Evolutionary conservation across 257 asterid species (phyloP).

Genomic region (Cynanchum wilfordii): DNA sequence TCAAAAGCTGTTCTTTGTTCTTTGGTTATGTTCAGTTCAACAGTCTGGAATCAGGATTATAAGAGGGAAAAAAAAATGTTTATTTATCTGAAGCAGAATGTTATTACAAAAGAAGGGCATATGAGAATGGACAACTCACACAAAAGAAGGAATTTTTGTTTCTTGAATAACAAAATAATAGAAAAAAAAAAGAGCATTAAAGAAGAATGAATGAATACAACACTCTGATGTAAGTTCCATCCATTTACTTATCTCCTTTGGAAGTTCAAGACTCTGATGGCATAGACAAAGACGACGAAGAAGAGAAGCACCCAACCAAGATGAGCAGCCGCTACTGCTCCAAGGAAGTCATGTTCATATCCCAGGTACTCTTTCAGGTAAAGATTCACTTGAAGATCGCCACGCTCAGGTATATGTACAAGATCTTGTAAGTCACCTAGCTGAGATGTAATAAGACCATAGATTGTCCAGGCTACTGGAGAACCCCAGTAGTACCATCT

Average conservation of each 20-base stretch:
- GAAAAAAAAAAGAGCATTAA: neutral
- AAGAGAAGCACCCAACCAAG: constrained; percentile 67
- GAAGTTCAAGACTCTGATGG: constrained; percentile 58
- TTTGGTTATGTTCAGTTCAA: neutral
- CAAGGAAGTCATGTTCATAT: constrained; percentile 62
- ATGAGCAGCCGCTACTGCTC: constrained; percentile 66
- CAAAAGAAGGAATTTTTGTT: neutral
- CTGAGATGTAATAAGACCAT: constrained; percentile 24
- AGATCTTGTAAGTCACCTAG: constrained; percentile 11
- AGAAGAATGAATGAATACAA: neutral
- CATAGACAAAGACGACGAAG: constrained; percentile 58
- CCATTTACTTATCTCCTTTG: constrained; percentile 43
- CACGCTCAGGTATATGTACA: constrained; percentile 48
- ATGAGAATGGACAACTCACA: neutral
- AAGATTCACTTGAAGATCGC: constrained; percentile 42
- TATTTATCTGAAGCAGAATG: neutral
- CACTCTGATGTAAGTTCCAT: neutral
- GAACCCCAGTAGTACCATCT: constrained; percentile 81
- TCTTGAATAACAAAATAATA: neutral
- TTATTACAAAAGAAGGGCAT: neutral
- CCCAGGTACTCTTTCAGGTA: constrained; percentile 49
- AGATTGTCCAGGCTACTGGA: constrained; percentile 35
- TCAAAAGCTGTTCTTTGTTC: neutral
- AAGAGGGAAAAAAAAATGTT: no score
- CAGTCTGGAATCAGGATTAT: neutral